A percentile compares a stretch with the other conserved stretches of the same genome.
Conservation (phyloP, 2,329 filamentous ascomycete genomes). For the Trichoderma brevicompactum region DNA sequence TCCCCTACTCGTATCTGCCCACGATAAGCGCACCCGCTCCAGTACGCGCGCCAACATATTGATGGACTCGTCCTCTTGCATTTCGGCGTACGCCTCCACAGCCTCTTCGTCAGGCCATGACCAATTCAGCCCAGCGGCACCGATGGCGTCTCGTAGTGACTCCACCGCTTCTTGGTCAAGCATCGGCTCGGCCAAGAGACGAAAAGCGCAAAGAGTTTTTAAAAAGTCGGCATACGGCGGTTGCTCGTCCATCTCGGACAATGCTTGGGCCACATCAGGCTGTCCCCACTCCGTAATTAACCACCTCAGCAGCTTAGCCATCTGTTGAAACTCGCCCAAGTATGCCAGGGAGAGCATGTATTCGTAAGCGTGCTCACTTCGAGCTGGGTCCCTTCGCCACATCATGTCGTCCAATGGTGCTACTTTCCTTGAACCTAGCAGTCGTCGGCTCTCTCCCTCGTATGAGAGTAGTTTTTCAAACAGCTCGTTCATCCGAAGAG, state of each 20-base stretch:
- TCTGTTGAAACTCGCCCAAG: conserved; percentile 61
- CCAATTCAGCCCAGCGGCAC: conserved; percentile 36
- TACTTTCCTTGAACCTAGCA: conserved; percentile 34
- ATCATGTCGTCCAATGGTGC: conserved; percentile 42
- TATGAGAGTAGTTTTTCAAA: conserved; percentile 36
- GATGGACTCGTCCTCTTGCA: conserved; percentile 36
- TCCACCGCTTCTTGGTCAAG: conserved; percentile 42
- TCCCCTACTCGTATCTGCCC: conserved; percentile 10
- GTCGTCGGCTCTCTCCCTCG: conserved; percentile 34
- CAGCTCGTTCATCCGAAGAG: conserved; percentile 36
- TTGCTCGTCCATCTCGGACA: conserved; percentile 43
- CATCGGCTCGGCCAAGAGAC: conserved; percentile 52
- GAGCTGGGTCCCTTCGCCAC: conserved; percentile 41
- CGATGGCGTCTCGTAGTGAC: conserved; percentile 39
- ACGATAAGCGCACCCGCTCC: conserved; percentile 31
- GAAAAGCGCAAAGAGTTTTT: conserved; percentile 52
- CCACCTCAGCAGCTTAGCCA: conserved; percentile 63
- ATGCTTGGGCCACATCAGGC: conserved; percentile 42
- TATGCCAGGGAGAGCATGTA: conserved; percentile 68
- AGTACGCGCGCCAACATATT: conserved; percentile 36
- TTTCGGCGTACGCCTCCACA: conserved; percentile 42
- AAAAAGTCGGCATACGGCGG: conserved; percentile 42
- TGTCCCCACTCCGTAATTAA: conserved; percentile 54
- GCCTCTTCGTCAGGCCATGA: conserved; percentile 48
- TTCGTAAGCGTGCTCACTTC: conserved; percentile 51